A percentile compares a stretch with the other conserved stretches of the same genome.
These are phyloP conservation scores for Lasiosphaeria miniovina DNA, from an alignment of 495 filamentous ascomycete genomes.

Conservation along the genomic window DNA sequence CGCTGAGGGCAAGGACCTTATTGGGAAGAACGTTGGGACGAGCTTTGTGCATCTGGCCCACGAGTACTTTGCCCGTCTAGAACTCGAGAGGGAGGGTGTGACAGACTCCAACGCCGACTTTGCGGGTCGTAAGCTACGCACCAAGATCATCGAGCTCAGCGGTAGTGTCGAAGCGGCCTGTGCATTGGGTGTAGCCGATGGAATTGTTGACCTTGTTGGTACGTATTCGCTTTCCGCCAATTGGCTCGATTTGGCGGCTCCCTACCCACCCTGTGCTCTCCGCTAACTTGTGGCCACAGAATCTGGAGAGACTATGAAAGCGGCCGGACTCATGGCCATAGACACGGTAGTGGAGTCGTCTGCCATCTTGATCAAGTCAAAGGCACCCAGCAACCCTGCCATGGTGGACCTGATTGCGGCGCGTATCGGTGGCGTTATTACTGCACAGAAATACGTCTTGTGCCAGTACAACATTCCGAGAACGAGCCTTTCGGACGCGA, in stretches of 20 bases:
- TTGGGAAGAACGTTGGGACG: conserved; percentile 93
- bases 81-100: conserved; percentile 48
- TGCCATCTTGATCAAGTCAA: conserved; percentile 89
- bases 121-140: conserved; percentile 53
- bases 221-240: conserved; percentile 31
- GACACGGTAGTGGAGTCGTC: conserved; percentile 85
- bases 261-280: not conserved
- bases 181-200: conserved; percentile 91
- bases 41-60: conserved; percentile 84
- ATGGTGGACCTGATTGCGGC: conserved; percentile 78
- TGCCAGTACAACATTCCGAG: conserved; percentile 95
- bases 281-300: conserved; percentile 50
- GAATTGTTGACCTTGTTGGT: conserved; percentile 97
- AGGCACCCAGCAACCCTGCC: conserved; percentile 70
- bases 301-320: conserved; percentile 97
- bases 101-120: conserved; percentile 25
- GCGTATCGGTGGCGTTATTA: conserved; percentile 89
- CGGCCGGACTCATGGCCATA: conserved; percentile 92
- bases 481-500: conserved; percentile 59
- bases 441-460: conserved; percentile 89
- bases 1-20: conserved; percentile 64
- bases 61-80: conserved; percentile 77
- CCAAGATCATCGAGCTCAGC: conserved; percentile 87
- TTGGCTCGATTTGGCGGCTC: not conserved
- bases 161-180: conserved; percentile 97